Evolutionary conservation across 441 rosid species (phyloP), one percentile per base, ranked within the genome.

Genomic region (Macaranga tanarius): DNA sequence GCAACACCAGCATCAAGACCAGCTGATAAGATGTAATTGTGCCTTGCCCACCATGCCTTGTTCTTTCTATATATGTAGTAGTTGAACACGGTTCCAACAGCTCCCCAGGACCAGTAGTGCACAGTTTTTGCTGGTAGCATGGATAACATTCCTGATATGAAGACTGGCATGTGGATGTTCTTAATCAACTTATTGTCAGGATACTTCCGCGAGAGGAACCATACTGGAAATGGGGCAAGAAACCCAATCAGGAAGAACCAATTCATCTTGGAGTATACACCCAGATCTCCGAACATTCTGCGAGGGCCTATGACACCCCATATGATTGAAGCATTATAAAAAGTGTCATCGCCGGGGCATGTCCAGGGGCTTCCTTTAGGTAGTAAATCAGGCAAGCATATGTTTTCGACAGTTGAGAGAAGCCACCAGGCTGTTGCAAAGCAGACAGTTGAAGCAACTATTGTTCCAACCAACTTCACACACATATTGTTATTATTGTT

Each of bases 301-400:
- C 78, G 79, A 0, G 97, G 97, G 17, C 97, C 97, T 28, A 95
- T 81, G 5, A 95, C 89, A 67, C 99, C 97, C 99, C 99, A 95
- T 60, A 95, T 91, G 87, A 92, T 87, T 0, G 97, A 95, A 47
- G 97, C 97, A 65, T 86, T 86, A 88, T 89, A 92, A 84, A 95
- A 92, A 15, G 92, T 97, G 15, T 85, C 90, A 57, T 82, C 88
- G 0, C 86, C 82, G 0, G 99, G 97, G 70, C 99, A 92, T 38
- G 97, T 91, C 99, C 97, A 95, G 3, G 94, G 97, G 72, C 97
- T 94, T 57, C 96, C 95, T 11, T 75, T 81, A 0, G 94, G 94
- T 42, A 94, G 84, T 76, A 83, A 65, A n/a, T 76, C 77, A 0
- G 83, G 44, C 58, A 85, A 60, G 54, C 99, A 95, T 44, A 95